Evolutionary conservation across 768 basidiomycete genomes (phyloP), one percentile per base, ranked within the genome.

Genomic region (Tricholoma sp.): DNA sequence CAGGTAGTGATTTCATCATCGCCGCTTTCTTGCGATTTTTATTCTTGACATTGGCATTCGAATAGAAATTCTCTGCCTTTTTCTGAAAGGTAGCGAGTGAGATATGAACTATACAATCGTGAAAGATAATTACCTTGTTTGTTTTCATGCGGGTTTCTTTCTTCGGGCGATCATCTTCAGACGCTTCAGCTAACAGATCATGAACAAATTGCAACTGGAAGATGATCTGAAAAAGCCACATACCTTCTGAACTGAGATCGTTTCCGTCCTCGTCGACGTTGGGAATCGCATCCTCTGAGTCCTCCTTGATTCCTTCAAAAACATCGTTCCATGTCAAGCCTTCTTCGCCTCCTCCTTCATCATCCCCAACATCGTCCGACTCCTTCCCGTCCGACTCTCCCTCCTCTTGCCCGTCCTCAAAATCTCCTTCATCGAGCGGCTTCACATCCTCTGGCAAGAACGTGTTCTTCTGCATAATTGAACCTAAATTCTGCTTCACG

Each of bases 121-220:
- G 39, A 47, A 41, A 60, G 22, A 29, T 39, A 45, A 61, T 18
- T 68, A 87, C 90, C 77, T 99, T 99, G 79, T 86, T 93, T 1
- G 97, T 98, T 64, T 83, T 96, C 91, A 96, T 90, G 16, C 96
- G 89, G 24, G 80, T 69, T 62, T 81, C 88, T 70, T 91, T 92
- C 51, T 69, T 72, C 31, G 55, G 57, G 46, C 55, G 52, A 19
- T 60, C 55, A 14, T 47, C 54, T 34, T 56, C 57, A 29, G 59
- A 41, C 41, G 34, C 50, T 55, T 62, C 54, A 12, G 37, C 57
- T 21, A 51, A 43, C 5, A 57, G 6, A 51, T 54, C 19, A 52
- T 50, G 22, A 54, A 14, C 12, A 55, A 49, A 51, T 58, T 59
- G 34, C 54, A 49, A 51, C 58, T 59, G 31, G 56, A 64, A 66